Percentiles rank a stretch among this genome's conserved stretches.
These are phyloP conservation scores for Dispira parvispora DNA, from an alignment of 192 early-diverging fungal genomes.

Conservation along the genomic window DNA sequence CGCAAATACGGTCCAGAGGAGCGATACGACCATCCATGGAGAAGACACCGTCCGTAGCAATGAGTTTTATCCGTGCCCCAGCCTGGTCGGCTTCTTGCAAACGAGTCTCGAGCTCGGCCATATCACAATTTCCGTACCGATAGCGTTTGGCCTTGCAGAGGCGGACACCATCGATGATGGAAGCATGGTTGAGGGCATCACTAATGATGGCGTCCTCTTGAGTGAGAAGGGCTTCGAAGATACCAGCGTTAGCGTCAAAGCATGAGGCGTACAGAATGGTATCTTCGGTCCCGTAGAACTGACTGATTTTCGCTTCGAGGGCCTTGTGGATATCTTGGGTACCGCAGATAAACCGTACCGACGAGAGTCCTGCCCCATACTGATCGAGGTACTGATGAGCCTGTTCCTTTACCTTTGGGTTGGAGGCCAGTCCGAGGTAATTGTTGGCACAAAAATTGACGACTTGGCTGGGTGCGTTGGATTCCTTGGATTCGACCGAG, in stretches of 20 bases:
- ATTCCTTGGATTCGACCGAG: conserved; percentile 23
- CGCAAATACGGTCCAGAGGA: conserved; percentile 41
- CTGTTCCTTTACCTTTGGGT: conserved; percentile 32
- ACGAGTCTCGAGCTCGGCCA: conserved; percentile 42
- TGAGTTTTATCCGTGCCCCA: conserved; percentile 36
- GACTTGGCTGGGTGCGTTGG: conserved; percentile 17
- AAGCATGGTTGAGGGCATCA: conserved; percentile 38
- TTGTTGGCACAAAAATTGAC: conserved; percentile 60
- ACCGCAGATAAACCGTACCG: conserved; percentile 56
- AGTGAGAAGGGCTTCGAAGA: conserved; percentile 42
- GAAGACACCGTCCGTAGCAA: conserved; percentile 56
- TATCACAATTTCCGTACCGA: conserved; percentile 52
- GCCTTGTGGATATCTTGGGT: conserved; percentile 53
- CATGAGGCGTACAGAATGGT: conserved; percentile 52
- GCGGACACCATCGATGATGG: conserved; percentile 53
- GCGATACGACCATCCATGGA: conserved; percentile 49
- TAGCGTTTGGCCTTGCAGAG: conserved; percentile 47
- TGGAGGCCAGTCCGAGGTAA: conserved; percentile 46
- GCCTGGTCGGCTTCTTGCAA: conserved; percentile 31
- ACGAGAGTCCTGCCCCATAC: conserved; percentile 44
- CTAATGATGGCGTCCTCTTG: conserved; percentile 38
- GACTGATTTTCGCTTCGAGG: conserved; percentile 34
- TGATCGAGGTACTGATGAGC: conserved; percentile 32
- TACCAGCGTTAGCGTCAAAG: conserved; percentile 53
- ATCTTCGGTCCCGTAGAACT: conserved; percentile 39